These are phyloP conservation scores for Trichoderma atrobrunneum DNA, from an alignment of 2,329 filamentous ascomycete species.

Conservation along the genomic window DNA sequence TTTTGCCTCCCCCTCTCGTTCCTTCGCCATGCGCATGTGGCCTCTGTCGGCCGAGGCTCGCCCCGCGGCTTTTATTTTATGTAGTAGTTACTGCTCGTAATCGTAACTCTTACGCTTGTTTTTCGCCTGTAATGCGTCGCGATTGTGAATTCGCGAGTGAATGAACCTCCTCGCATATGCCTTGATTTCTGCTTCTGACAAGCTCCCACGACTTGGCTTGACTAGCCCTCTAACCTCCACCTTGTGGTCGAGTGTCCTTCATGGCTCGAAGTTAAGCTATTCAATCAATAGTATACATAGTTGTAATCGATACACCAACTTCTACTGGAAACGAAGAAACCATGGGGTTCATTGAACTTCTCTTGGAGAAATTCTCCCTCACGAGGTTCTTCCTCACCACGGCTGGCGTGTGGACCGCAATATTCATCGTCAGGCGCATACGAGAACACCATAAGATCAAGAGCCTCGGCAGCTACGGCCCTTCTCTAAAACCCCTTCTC, in stretches of 20 bases:
- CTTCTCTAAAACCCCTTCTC: constrained; percentile 34
- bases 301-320: background rate
- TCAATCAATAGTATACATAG: background rate
- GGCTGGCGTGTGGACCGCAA: constrained; percentile 38
- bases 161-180: background rate
- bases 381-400: constrained; percentile 38
- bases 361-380: constrained; percentile 45
- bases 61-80: background rate
- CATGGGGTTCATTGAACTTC: constrained; percentile 52
- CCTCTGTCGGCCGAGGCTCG: background rate
- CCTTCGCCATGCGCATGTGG: background rate
- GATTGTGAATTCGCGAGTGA: background rate
- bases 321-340: background rate
- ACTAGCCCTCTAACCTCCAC: background rate
- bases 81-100: background rate
- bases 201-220: background rate
- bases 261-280: background rate
- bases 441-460: constrained; percentile 45
- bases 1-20: background rate
- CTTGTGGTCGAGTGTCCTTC: background rate
- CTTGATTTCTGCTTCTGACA: background rate
- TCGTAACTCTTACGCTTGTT: background rate
- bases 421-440: constrained; percentile 38
- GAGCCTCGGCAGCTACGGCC: constrained; percentile 44
- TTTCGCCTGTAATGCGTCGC: background rate